Evolutionary conservation across 192 early-diverging fungal genomes (phyloP), one percentile per base, ranked within the genome.

Genomic region (Gamsiella multidivaricata): DNA sequence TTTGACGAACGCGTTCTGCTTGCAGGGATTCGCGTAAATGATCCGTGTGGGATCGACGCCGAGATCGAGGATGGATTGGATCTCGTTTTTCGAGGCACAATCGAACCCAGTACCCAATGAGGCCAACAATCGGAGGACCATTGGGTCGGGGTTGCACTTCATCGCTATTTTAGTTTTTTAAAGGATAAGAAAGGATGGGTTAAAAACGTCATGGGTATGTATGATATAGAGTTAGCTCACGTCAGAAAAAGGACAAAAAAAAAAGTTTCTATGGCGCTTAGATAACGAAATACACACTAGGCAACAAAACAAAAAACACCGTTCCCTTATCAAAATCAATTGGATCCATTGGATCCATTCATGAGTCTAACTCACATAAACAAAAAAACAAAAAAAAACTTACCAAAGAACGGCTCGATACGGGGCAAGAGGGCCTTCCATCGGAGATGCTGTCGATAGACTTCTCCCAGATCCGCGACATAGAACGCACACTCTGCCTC

Each of bases 1-100:
- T 47, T 93, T 92, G 76, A 99, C 88, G 82, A 97, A 97, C 6
- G 96, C 95, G 52, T 90, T 87, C 64, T 95, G 95, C 86, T 99
- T 99, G 90, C 98, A 99, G n/a, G 97, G 97, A 84, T 99, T 97
- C 57, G 98, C 97, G 60, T 97, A 99, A 62, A 99, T 97, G 79
- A 99, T 93, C 45, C 90, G 85, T 3, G 70, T 84, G 6, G 94
- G 85, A 32, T 90, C 85, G 7, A 91, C 89, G 54, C 94, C 93
- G 37, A 89, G 68, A 32, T 87, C 83, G 41, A 98, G 85, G 39
- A 91, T 90, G 45, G 88, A 86, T 64, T 94, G 87, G 26, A 99
- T 92, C 88, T 99, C 98, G 41, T 83, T 85, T 82, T 92, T 94
- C 88, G 92, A 94, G n/a, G 98, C 98, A 69, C 97, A 98, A 86